Evolutionary conservation across 371 early-diverging fungal species (phyloP).

Genomic region (Apophysomyces trapeziformis): DNA sequence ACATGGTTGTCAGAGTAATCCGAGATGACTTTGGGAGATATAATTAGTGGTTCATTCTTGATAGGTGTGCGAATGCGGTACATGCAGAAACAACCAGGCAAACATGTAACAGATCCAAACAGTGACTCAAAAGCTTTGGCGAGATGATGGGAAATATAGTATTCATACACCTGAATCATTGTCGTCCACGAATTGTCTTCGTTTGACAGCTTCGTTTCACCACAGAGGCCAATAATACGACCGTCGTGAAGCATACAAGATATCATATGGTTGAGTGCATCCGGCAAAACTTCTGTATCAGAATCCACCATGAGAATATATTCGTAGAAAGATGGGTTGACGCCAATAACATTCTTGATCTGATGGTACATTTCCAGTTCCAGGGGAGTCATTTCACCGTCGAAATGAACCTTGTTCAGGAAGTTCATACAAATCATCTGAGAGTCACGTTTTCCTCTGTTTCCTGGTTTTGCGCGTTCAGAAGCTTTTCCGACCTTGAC

Average conservation of each 20-base stretch:
- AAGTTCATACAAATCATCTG: slow-evolving; percentile 99
- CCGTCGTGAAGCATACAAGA: slow-evolving; percentile 89
- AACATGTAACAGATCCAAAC: slow-evolving; percentile 96
- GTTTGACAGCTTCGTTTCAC: slow-evolving; percentile 91
- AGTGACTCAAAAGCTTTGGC: slow-evolving; percentile 99
- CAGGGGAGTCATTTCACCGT: slow-evolving; percentile 88
- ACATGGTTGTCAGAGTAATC: slow-evolving; percentile 97
- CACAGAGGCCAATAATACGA: slow-evolving; percentile 91
- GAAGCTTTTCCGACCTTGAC: slow-evolving; percentile 91
- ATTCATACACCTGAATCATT: slow-evolving; percentile 98
- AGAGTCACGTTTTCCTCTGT: slow-evolving; percentile 99
- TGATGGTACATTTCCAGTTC: slow-evolving; percentile 94
- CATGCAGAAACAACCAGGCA: slow-evolving; percentile 97
- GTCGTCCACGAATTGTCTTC: slow-evolving; percentile 92
- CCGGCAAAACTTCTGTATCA: slow-evolving; percentile 88
- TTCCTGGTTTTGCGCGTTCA: slow-evolving; percentile 89
- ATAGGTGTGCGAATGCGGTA: slow-evolving; percentile 87
- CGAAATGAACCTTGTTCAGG: slow-evolving; percentile 96
- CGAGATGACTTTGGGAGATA: slow-evolving; percentile 87
- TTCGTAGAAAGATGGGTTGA: slow-evolving; percentile 88
- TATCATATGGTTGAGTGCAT: slow-evolving; percentile 87
- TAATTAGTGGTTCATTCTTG: slow-evolving; percentile 90
- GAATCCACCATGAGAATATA: slow-evolving; percentile 96
- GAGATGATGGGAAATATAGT: slow-evolving; percentile 98
- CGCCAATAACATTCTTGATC: slow-evolving; percentile 91